Evolutionary conservation across 352 stramenopile species (phyloP), one percentile per base, ranked within the genome.

Genomic region (Elongisporangium anandrum): DNA sequence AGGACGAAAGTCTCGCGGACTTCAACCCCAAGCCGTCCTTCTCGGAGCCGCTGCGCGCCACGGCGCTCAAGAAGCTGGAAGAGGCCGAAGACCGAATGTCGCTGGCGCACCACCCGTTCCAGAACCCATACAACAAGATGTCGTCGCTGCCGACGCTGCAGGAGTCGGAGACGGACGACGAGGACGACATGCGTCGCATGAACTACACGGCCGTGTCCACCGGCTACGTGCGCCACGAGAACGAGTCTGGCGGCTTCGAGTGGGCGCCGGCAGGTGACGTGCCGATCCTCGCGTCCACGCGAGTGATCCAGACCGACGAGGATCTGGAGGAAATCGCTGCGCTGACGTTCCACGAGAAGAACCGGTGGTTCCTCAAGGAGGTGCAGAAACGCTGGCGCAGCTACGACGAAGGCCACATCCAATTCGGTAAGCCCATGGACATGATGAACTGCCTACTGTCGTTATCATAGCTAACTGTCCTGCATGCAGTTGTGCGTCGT

Each of bases 251-350:
- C 0, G 72, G 68, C 4, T 76, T 82, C 48, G 78, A 93, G 56
- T 93, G 82, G 79, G 76, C 84, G 1, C 81, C 84, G n/a, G 84
- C 80, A 21, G 69, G 69, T 26, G 80, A 70, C 0, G 65, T 69
- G 0, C 54, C 84, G 50, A 63, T 68, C 20, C 73, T 81, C 16
- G 64, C 58, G 0, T 67, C 85, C 48, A 73, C 63, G 13, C 77
- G 78, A 7, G 78, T 83, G 16, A 76, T 89, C 48, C 72, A 89
- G n/a, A 90, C 76, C 51, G 81, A 91, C 1, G 81, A 93, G 60
- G 81, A 94, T 52, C 69, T 94, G n/a, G 85, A 94, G 66, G 85
- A 92, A 65, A 92, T 94, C 61, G 82, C 82, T 0, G 85, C 85
- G 54, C 65, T 92, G 10, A 91, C 85, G 45, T 92, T 92, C 59